phyloP scores from a whole-genome alignment of 208 protist species.

The Trypanosoma cruzi region DNA sequence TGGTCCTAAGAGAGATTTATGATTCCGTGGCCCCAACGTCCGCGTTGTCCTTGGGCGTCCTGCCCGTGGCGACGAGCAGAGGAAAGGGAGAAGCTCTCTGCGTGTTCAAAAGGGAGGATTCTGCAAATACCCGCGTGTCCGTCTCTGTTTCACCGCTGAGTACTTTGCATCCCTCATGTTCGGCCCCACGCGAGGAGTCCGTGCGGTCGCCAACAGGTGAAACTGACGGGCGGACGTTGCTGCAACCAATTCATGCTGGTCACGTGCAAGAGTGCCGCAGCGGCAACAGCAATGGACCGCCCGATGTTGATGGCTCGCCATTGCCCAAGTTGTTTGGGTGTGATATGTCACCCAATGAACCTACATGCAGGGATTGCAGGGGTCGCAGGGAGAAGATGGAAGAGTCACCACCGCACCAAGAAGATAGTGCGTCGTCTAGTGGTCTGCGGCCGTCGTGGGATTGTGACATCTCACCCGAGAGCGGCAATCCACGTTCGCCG shows the following conservation, averaged over 20 bases:
- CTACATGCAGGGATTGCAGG: neutral
- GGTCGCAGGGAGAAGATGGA: too few relatives aligned
- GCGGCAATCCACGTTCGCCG: slow-evolving; percentile 18
- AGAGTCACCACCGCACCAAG: too few relatives aligned
- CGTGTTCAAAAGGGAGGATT: neutral
- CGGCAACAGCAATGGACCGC: neutral
- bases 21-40: neutral
- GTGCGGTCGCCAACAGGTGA: neutral
- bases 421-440: neutral
- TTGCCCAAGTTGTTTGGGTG: neutral
- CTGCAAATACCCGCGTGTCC: neutral
- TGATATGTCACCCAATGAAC: neutral
- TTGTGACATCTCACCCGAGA: slow-evolving; percentile 9
- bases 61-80: neutral
- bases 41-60: neutral
- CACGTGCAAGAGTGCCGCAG: slow-evolving; percentile 1
- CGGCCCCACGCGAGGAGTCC: slow-evolving; percentile 6
- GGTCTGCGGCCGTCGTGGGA: neutral
- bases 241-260: neutral
- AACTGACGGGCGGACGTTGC: too few relatives aligned
- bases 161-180: slow-evolving; percentile 3
- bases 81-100: neutral
- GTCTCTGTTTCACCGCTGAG: slow-evolving; percentile 23
- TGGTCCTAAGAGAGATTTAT: slow-evolving; percentile 17
- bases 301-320: neutral